phyloP scores from a whole-genome alignment of 192 early-diverging fungal species.

The Backusella tarrabulga region DNA sequence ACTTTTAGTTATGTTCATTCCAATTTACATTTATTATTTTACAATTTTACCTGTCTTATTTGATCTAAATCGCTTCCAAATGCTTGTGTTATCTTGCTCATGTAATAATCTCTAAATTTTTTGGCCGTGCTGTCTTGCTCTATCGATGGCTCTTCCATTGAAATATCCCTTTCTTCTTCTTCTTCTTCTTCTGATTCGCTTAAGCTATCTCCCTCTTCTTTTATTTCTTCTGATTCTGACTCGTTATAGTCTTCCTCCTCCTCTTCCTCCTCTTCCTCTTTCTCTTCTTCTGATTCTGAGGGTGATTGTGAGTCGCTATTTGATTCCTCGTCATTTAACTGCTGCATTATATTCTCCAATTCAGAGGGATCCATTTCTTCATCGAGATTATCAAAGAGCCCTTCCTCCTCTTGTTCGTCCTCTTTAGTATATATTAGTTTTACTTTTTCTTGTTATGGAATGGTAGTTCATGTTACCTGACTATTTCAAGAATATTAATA shows the following conservation, averaged over 20 bases:
- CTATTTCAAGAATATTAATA: not conserved
- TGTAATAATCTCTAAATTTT: conserved; percentile 36
- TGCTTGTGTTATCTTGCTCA: conserved; percentile 37
- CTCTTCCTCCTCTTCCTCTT: conserved; percentile 7
- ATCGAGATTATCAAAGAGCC: conserved; percentile 29
- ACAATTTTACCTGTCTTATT: conserved; percentile 31
- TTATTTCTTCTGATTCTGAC: not conserved
- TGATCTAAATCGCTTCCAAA: conserved; percentile 41
- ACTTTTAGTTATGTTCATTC: too few species aligned
- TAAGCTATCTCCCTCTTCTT: not conserved
- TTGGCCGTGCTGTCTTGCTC: conserved; percentile 9
- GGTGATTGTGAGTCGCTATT: not conserved
- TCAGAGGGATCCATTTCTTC: conserved; percentile 22
- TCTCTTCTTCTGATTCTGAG: not conserved
- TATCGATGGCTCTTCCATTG: not conserved
- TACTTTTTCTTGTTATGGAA: not conserved
- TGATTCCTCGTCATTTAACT: not conserved
- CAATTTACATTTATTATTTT: too few species aligned
- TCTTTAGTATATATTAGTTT: not conserved
- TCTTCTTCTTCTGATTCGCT: not conserved
- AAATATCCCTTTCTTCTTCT: not conserved
- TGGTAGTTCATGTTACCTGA: not conserved
- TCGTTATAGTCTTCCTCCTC: conserved; percentile 7
- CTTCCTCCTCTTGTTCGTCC: conserved; percentile 1
- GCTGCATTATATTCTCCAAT: conserved; percentile 15